Evolutionary conservation across 176 grass and related monocot species (phyloP).

Genomic region (Cenchrus fungigraminus): DNA sequence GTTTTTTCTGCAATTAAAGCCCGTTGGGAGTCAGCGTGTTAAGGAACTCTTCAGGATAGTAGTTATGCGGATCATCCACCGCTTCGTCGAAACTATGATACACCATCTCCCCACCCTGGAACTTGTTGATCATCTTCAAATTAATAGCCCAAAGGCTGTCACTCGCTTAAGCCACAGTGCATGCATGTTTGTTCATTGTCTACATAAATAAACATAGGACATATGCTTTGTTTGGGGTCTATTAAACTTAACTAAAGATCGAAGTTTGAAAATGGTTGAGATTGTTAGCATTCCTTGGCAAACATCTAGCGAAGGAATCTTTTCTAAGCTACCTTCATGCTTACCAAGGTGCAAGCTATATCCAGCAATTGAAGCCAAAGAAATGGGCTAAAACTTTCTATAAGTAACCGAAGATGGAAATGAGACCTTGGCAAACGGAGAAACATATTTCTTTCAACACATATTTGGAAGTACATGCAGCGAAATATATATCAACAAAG

Average conservation of each 20-base stretch:
- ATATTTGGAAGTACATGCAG: no score
- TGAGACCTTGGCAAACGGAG: neutral
- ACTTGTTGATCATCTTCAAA: no score
- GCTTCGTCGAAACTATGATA: no score
- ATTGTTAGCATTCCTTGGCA: neutral
- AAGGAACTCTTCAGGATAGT: no score
- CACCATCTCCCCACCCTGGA: no score
- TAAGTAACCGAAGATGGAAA: neutral
- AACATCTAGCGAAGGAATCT: neutral
- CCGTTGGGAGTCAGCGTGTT: no score
- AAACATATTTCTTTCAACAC: neutral
- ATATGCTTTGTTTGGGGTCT: neutral
- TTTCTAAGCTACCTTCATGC: neutral
- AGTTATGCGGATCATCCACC: no score
- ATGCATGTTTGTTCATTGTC: neutral
- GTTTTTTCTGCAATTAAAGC: no score
- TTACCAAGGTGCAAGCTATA: neutral
- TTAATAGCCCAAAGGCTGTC: neutral
- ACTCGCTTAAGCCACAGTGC: neutral
- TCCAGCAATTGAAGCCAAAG: neutral
- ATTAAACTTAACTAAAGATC: neutral
- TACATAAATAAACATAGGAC: no score
- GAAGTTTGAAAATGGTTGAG: neutral
- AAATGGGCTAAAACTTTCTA: neutral
- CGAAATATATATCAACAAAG: neutral